Conservation (phyloP, 2,329 filamentous ascomycete species). For the Aureobasidium sp. region DNA sequence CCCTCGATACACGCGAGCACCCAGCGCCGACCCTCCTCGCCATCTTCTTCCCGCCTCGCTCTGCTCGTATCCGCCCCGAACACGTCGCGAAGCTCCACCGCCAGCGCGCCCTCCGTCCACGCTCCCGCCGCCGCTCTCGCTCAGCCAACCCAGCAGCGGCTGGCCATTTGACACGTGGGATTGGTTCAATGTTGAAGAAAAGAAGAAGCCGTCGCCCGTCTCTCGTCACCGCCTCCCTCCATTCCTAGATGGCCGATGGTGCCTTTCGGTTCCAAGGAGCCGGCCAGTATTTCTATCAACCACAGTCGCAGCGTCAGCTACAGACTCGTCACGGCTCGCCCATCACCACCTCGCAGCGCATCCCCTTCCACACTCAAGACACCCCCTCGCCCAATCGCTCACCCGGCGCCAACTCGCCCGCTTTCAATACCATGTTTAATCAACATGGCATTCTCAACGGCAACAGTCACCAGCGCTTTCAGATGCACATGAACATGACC, state of each 20-base stretch:
- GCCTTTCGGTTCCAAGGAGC: slow-evolving; percentile 53
- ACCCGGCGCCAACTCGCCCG: slow-evolving; percentile 43
- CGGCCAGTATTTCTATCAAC: slow-evolving; percentile 51
- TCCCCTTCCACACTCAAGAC: slow-evolving; percentile 38
- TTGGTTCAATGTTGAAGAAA: slow-evolving; percentile 39
- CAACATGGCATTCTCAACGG: slow-evolving; percentile 71
- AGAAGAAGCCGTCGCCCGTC: slow-evolving; percentile 38
- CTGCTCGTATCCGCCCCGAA: not conserved
- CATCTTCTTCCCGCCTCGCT: not conserved
- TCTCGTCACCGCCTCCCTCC: slow-evolving; percentile 28
- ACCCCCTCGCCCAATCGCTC: slow-evolving; percentile 51
- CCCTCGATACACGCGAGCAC: not conserved
- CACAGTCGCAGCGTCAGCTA: slow-evolving; percentile 38
- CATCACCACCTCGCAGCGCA: slow-evolving; percentile 22
- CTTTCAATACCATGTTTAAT: slow-evolving; percentile 57
- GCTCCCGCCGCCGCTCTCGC: not conserved
- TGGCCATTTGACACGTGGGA: slow-evolving; percentile 1
- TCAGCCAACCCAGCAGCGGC: slow-evolving; percentile 12
- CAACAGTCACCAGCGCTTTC: slow-evolving; percentile 48
- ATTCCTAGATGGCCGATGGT: slow-evolving; percentile 60
- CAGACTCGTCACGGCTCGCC: slow-evolving; percentile 41
- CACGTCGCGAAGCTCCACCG: slow-evolving; percentile 10
- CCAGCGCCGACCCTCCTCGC: not conserved
- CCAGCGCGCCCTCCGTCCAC: not conserved
- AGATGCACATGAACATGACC: slow-evolving; percentile 51